Evolutionary conservation across 805 yeast species (phyloP), one percentile per base, ranked within the genome.

Genomic region (Ogataea kodamae): DNA sequence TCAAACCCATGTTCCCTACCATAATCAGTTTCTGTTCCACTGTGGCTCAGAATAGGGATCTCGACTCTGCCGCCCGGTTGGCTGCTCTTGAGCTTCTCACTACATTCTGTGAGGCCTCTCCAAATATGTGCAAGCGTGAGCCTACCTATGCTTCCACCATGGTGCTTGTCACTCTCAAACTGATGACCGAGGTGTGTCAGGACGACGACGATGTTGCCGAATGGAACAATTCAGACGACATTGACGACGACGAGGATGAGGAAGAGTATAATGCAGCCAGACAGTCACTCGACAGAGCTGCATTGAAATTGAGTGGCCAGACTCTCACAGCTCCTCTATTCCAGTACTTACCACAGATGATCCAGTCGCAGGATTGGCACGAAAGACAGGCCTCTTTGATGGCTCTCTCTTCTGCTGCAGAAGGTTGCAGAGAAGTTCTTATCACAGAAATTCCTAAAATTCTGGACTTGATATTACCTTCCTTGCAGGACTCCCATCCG

Each of bases 371-470:
- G 19, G 74, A 76, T 41, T 92, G 98, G 98, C 80, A 95, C 58
- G 95, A 88, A 57, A 81, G 96, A 43, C 96, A 89, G 57, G 98
- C 96, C 15, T 95, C 97, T 2, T 65, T 92, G 36, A 92, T 92
- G 97, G 97, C 97, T 0, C 66, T 92, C 17, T 88, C 97, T 0
- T 80, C 96, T 5, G 96, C 95, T 14, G 97, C 97, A 23, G 98
- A 92, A 65, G 98, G 98, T 32, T 90, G 97, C 62, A 72, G 86
- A 30, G 97, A 89, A 46, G 87, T 83, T 9, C 70, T 92, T 61
- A 81, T 85, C 29, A 66, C 74, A 19, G 96, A 88, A 55, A 82
- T 87, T 30, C 84, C 88, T 40, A 77, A 75, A 51, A 76, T 92
- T 28, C 65, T 92, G 46, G 94, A 85, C 49, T 70, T 90, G 76